These are phyloP conservation scores for Phytophthora melonis DNA, from an alignment of 352 stramenopile genomes.

Conservation along the genomic window DNA sequence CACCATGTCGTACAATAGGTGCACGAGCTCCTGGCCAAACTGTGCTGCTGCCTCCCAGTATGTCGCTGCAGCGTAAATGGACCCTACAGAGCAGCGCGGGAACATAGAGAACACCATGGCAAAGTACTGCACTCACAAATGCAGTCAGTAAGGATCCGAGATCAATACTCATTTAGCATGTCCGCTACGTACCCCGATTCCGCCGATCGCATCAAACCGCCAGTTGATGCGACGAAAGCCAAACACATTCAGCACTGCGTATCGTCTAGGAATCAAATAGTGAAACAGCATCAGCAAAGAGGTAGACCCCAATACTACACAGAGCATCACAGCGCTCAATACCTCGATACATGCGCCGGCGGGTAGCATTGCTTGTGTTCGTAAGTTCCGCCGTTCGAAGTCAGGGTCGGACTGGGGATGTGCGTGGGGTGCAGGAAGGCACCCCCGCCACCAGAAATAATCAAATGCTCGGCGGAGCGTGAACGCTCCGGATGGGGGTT, in stretches of 20 bases:
- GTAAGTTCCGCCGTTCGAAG: constrained; percentile 81
- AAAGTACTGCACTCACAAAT: constrained; percentile 74
- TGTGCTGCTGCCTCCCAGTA: constrained; percentile 50
- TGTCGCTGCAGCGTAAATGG: constrained; percentile 69
- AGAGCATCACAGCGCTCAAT: constrained; percentile 9
- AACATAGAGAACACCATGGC: constrained; percentile 93
- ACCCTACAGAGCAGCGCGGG: constrained; percentile 86
- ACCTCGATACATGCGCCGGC: constrained; percentile 78
- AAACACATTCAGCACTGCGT: constrained; percentile 85
- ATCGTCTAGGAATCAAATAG: constrained; percentile 56
- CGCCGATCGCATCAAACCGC: constrained; percentile 93
- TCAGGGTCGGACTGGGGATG: constrained; percentile 61
- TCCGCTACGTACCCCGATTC: constrained; percentile 66
- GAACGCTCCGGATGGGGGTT: constrained; percentile 14
- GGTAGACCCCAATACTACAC: not conserved
- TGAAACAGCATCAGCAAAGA: constrained; percentile 1
- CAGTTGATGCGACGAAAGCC: constrained; percentile 94
- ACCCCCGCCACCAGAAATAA: constrained; percentile 92
- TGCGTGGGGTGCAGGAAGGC: constrained; percentile 93
- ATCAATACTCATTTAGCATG: not conserved
- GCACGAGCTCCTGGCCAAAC: constrained; percentile 65
- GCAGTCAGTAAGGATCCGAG: constrained; percentile 13
- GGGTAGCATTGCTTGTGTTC: constrained; percentile 87
- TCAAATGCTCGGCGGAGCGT: constrained; percentile 67
- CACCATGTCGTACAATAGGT: constrained; percentile 75